Evolutionary conservation across 176 grass and related monocot species (phyloP).

Genomic region (Olyra latifolia): DNA sequence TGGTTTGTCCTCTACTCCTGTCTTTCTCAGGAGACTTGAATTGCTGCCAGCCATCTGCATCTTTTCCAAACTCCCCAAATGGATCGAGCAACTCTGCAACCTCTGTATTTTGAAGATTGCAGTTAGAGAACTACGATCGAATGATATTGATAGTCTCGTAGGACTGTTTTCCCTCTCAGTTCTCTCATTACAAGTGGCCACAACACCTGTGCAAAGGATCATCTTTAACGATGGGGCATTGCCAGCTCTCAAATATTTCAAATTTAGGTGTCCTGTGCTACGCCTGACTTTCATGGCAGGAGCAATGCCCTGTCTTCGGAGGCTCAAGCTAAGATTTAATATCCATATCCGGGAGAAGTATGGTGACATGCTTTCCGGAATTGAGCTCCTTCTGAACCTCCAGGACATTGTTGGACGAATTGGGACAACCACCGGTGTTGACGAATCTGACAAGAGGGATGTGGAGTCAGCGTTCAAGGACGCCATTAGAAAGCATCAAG

Average conservation of each 20-base stretch:
- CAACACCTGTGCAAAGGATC: neutral
- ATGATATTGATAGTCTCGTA: neutral
- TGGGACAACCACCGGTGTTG: neutral
- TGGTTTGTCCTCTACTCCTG: neutral
- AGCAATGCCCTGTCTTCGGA: conserved; percentile 11
- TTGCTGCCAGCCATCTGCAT: neutral
- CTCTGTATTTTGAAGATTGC: neutral
- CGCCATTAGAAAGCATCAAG: neutral
- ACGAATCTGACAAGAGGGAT: neutral
- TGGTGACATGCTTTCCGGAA: neutral
- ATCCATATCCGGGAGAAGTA: neutral
- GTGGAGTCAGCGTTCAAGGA: neutral
- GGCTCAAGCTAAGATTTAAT: conserved; percentile 17
- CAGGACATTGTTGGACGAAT: neutral
- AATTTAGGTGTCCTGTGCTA: neutral
- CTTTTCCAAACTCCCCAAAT: neutral
- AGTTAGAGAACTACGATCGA: neutral
- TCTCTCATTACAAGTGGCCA: neutral
- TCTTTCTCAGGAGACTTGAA: neutral
- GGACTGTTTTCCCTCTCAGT: neutral
- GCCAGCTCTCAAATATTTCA: conserved; percentile 10
- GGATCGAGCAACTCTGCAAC: neutral
- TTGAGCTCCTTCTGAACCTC: conserved; percentile 6
- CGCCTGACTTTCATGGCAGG: neutral
- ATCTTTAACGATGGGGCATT: neutral